These are phyloP conservation scores for Fusarium zealandicum DNA, from an alignment of 2,329 filamentous ascomycete genomes.

Conservation along the genomic window DNA sequence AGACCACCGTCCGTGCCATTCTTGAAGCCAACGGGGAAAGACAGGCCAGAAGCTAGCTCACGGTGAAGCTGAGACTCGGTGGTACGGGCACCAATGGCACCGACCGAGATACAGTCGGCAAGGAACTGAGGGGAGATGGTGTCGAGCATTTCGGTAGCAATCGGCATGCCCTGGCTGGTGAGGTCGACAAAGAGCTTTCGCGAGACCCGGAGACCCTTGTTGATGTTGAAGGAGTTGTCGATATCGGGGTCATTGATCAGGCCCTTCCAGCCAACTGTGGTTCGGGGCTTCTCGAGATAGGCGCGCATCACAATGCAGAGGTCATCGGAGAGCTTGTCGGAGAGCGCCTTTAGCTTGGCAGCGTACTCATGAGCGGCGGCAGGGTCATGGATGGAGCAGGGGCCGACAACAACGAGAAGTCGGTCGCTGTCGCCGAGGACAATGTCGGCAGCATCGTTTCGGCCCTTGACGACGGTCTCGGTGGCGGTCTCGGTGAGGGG, in stretches of 20 bases:
- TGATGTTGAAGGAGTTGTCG: conserved; percentile 97
- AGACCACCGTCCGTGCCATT: conserved; percentile 96
- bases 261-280: conserved; percentile 98
- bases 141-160: conserved; percentile 97
- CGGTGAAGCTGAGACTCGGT: conserved; percentile 97
- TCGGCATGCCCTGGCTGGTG: conserved; percentile 86
- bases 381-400: conserved; percentile 97
- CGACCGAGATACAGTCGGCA: conserved; percentile 92
- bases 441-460: conserved; percentile 73
- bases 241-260: conserved; percentile 99
- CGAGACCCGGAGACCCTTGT: conserved; percentile 94
- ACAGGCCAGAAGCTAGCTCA: conserved; percentile 92
- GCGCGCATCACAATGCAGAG: conserved; percentile 96
- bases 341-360: conserved; percentile 75
- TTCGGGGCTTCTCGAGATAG: conserved; percentile 98
- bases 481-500: conserved; percentile 70
- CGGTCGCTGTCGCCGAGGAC: conserved; percentile 83
- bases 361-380: conserved; percentile 88
- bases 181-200: conserved; percentile 92
- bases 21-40: conserved; percentile 99
- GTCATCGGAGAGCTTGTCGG: conserved; percentile 81
- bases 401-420: conserved; percentile 91
- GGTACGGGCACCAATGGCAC: conserved; percentile 93
- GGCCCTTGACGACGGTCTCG: conserved; percentile 74
- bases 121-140: conserved; percentile 99